Evolutionary conservation across 1,139 yeast genomes (phyloP).

Genomic region (Suhomyces atakaporum): DNA sequence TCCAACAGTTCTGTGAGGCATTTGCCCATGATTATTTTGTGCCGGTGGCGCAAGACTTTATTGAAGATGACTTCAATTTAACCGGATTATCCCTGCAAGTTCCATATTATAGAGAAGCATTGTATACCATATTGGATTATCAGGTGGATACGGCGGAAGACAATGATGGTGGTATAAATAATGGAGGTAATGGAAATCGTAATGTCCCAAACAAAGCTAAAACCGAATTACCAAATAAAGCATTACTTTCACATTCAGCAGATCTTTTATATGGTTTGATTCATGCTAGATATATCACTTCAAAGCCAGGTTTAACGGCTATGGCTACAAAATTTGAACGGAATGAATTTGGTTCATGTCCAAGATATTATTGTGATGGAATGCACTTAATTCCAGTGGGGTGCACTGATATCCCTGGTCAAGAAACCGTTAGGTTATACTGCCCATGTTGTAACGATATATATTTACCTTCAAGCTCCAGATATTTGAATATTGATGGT

Average conservation of each 20-base stretch:
- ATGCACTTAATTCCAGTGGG: conserved; percentile 93
- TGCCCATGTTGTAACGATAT: conserved; percentile 95
- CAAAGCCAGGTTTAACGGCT: conserved; percentile 86
- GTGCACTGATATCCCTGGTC: conserved; percentile 85
- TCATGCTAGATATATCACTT: conserved; percentile 87
- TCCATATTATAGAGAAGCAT: conserved; percentile 88
- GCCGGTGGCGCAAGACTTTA: conserved; percentile 88
- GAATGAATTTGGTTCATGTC: conserved; percentile 89
- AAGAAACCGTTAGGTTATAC: conserved; percentile 85
- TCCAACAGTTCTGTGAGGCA: conserved; percentile 79
- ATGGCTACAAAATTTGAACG: conserved; percentile 96
- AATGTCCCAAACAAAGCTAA: conserved; percentile 18
- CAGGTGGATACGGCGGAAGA: conserved; percentile 80
- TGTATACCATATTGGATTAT: conserved; percentile 75
- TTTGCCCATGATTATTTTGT: conserved; percentile 94
- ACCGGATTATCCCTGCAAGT: conserved; percentile 86
- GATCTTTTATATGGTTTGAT: conserved; percentile 90
- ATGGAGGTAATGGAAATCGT: conserved; percentile 8
- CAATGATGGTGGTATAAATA: conserved; percentile 17
- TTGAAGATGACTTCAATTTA: conserved; percentile 93
- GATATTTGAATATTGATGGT: conserved; percentile 89
- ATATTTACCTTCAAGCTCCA: conserved; percentile 80
- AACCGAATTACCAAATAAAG: conserved; percentile 63
- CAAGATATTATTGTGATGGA: conserved; percentile 88
- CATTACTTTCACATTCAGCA: conserved; percentile 84